phyloP scores from a whole-genome alignment of 2,329 filamentous ascomycete genomes.

The Penicillium polonicum region DNA sequence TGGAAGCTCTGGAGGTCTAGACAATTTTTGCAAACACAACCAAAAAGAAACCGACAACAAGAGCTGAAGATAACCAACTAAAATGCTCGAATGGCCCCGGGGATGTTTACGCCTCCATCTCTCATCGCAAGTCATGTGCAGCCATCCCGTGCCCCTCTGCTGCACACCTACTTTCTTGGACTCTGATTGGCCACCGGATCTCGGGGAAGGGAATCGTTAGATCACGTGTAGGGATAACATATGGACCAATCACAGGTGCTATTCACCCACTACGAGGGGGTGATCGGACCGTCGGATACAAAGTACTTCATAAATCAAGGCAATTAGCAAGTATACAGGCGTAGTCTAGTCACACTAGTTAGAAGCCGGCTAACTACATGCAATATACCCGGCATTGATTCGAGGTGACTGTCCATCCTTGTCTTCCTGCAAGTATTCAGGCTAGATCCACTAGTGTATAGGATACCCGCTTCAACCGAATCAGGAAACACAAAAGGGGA shows the following conservation, averaged over 20 bases:
- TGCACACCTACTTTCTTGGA: conserved; percentile 10
- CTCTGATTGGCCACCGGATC: conserved; percentile 30
- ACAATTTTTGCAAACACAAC: background rate
- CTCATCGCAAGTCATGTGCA: conserved; percentile 36
- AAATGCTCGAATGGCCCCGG: conserved; percentile 10
- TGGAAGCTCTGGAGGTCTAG: background rate
- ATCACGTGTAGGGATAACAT: conserved; percentile 29
- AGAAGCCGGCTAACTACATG: background rate
- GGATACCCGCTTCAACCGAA: background rate
- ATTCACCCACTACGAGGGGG: background rate
- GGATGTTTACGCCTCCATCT: conserved; percentile 13
- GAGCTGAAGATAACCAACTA: conserved; percentile 11
- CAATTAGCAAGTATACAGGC: background rate
- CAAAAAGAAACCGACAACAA: background rate
- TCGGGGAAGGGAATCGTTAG: conserved; percentile 20
- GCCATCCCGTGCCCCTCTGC: conserved; percentile 40
- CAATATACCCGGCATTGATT: background rate
- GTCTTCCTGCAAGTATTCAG: background rate
- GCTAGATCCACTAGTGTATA: conserved; percentile 4
- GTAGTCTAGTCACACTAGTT: background rate
- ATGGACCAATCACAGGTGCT: conserved; percentile 15
- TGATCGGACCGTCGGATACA: conserved; percentile 8
- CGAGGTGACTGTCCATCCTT: background rate
- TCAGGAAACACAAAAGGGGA: background rate
- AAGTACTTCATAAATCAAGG: background rate